Conservation (phyloP, 306 rosid genomes). For the Dryas alaskensis region DNA sequence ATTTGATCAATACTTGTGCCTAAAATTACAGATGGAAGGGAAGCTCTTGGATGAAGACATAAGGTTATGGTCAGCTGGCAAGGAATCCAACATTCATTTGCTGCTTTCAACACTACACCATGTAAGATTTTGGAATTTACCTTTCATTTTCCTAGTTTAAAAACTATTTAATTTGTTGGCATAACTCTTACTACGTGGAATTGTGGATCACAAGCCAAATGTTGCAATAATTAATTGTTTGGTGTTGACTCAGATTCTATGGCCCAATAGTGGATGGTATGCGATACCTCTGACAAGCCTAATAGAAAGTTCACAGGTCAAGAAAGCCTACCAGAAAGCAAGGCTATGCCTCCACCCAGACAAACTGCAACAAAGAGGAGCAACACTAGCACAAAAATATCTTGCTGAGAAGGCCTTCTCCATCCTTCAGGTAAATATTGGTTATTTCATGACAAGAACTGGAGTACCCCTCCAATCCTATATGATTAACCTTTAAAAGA, state of each 20-base stretch:
- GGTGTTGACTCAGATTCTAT: constrained; percentile 53
- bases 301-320: constrained; percentile 63
- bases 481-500: background rate
- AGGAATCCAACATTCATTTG: constrained; percentile 68
- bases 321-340: constrained; percentile 86
- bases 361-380: constrained; percentile 94
- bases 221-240: constrained; percentile 15
- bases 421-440: constrained; percentile 66
- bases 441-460: background rate
- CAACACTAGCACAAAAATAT: constrained; percentile 63
- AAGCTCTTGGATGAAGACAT: constrained; percentile 62
- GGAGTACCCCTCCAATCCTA: background rate
- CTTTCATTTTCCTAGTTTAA: background rate
- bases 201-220: constrained; percentile 9
- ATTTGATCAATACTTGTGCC: constrained; percentile 13
- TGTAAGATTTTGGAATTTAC: constrained; percentile 36
- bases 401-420: constrained; percentile 71
- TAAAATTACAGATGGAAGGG: constrained; percentile 42
- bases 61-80: constrained; percentile 83
- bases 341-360: constrained; percentile 88
- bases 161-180: too few species aligned
- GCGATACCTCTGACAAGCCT: constrained; percentile 56
- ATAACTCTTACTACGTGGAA: background rate
- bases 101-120: constrained; percentile 79
- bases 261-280: constrained; percentile 75